phyloP scores from a whole-genome alignment of 352 stramenopile genomes.

The Globisporangium middletonii region DNA sequence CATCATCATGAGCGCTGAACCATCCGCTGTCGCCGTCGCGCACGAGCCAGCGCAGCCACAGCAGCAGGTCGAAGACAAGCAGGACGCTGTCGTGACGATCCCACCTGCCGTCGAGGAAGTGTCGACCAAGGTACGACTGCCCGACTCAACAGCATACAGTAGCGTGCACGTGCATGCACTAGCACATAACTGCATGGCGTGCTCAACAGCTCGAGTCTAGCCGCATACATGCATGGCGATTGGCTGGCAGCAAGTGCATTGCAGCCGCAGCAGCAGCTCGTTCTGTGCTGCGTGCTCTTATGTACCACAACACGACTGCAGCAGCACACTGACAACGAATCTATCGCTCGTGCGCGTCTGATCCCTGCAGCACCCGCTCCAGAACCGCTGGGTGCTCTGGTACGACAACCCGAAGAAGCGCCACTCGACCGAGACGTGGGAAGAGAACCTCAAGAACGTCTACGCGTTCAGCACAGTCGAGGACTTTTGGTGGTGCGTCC shows the following conservation, averaged over 20 bases:
- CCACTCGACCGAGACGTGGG: constrained; percentile 81
- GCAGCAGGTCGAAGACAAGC: constrained; percentile 25
- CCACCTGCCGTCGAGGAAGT: constrained; percentile 35
- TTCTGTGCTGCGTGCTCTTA: too few relatives aligned
- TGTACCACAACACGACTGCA: too few relatives aligned
- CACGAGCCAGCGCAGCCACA: constrained; percentile 25
- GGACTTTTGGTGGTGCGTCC: constrained; percentile 93
- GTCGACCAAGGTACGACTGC: constrained; percentile 46
- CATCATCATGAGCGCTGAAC: constrained; percentile 32
- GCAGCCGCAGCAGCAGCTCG: too few relatives aligned
- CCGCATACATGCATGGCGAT: neutral
- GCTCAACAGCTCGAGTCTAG: neutral
- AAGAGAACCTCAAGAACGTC: constrained; percentile 89
- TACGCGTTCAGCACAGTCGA: constrained; percentile 95
- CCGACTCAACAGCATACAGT: neutral
- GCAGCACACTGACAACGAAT: too few relatives aligned
- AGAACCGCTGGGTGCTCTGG: constrained; percentile 87
- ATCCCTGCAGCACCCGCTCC: constrained; percentile 60
- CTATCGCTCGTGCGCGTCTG: constrained; percentile 3
- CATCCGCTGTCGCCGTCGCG: constrained; percentile 3
- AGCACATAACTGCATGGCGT: neutral
- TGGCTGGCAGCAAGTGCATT: too few relatives aligned
- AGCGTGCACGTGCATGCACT: neutral
- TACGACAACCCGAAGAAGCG: constrained; percentile 90
- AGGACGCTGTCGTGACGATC: constrained; percentile 22